phyloP scores from a whole-genome alignment of 306 rosid genomes.

The Trifolium fragiferum region DNA sequence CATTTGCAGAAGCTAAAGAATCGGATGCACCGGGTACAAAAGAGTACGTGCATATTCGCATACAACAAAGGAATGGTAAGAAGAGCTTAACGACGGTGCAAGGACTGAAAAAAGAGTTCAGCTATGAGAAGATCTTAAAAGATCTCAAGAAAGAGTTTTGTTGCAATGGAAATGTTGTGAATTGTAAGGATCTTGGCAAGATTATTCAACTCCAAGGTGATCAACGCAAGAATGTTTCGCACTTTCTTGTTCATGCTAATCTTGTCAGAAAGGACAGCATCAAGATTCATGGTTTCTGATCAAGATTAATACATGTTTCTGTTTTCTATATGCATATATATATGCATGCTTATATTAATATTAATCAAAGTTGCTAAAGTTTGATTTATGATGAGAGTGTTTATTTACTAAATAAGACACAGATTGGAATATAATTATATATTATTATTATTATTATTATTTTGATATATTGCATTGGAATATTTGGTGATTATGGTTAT shows the following conservation, averaged over 20 bases:
- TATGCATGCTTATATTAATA: conserved; percentile 7
- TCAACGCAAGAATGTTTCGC: conserved; percentile 87
- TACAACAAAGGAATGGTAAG: conserved; percentile 81
- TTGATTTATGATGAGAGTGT: not conserved
- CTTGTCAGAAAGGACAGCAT: conserved; percentile 75
- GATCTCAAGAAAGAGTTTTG: conserved; percentile 80
- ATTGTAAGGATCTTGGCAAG: conserved; percentile 84
- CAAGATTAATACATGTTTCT: not conserved
- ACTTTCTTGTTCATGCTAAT: conserved; percentile 64
- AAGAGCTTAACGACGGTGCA: conserved; percentile 82
- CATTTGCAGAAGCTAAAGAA: conserved; percentile 71
- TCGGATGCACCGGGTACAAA: conserved; percentile 69
- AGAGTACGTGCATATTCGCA: conserved; percentile 74
- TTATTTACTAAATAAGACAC: not conserved
- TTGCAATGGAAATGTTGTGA: conserved; percentile 89
- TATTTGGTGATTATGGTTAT: not conserved
- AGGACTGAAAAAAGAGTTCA: conserved; percentile 67
- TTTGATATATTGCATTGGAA: not conserved
- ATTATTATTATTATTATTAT: too few species aligned
- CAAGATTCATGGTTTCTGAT: conserved; percentile 86
- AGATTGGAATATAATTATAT: not conserved
- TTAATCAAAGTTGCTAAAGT: not conserved
- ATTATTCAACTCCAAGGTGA: conserved; percentile 94
- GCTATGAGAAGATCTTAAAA: conserved; percentile 79
- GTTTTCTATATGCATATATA: not conserved